These are phyloP conservation scores for Yamadazyma triangularis DNA, from an alignment of 1,139 yeast species.

Conservation along the genomic window DNA sequence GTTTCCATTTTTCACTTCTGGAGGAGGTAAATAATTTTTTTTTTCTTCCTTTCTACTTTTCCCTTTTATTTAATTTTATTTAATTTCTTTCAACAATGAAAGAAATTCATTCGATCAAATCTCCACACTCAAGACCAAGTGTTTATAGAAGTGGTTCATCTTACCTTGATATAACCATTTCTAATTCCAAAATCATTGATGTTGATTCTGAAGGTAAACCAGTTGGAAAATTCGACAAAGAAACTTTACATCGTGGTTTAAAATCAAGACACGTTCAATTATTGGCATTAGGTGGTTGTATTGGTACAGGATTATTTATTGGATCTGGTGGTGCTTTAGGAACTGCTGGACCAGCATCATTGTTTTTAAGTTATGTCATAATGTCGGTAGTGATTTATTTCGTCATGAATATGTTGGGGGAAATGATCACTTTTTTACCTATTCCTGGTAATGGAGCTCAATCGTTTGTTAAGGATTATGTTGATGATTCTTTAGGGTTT, in stretches of 20 bases:
- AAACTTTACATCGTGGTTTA: conserved; percentile 11
- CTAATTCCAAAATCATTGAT: conserved; percentile 28
- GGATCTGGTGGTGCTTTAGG: conserved; percentile 46
- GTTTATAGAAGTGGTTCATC: conserved; percentile 17
- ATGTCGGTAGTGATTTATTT: conserved; percentile 51
- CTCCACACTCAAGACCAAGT: conserved; percentile 12
- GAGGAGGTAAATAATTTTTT: too few species aligned
- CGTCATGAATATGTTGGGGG: conserved; percentile 57
- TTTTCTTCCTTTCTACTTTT: too few species aligned
- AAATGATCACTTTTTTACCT: conserved; percentile 59
- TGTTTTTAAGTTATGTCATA: conserved; percentile 43
- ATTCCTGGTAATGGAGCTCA: conserved; percentile 43
- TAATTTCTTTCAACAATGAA: too few species aligned
- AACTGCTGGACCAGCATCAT: conserved; percentile 48
- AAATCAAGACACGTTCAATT: conserved; percentile 36
- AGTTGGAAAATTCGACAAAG: conserved; percentile 5
- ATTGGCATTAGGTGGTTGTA: conserved; percentile 37
- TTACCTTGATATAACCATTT: conserved; percentile 26
- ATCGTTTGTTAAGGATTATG: conserved; percentile 32
- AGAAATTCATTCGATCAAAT: conserved; percentile 12
- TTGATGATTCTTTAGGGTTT: conserved; percentile 42
- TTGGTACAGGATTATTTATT: conserved; percentile 41
- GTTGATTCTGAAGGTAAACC: conserved; percentile 18
- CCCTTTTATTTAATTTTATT: too few species aligned
- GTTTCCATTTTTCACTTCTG: too few species aligned